Evolutionary conservation across 2,329 filamentous ascomycete species (phyloP).

Genomic region (Paracamarosporium sp.): DNA sequence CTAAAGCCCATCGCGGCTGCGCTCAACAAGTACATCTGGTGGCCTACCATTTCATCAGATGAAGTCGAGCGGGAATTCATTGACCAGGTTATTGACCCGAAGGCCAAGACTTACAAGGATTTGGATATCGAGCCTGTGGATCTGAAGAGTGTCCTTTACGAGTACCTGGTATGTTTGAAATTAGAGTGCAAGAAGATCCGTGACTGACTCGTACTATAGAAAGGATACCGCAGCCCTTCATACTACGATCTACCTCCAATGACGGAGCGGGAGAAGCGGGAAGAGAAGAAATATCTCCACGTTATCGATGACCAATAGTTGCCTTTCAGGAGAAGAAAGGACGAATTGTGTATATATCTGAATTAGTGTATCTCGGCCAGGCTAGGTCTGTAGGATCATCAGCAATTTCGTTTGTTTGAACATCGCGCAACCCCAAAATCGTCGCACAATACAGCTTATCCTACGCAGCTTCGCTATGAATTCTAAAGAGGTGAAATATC

Average conservation of each 20-base stretch:
- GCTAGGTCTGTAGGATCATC: slow-evolving; percentile 32
- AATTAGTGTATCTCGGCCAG: slow-evolving; percentile 23
- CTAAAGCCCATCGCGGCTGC: slow-evolving; percentile 77
- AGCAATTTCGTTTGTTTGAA: slow-evolving; percentile 8
- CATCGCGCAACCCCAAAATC: neutral
- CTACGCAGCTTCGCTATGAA: neutral
- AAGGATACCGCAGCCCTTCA: slow-evolving; percentile 86
- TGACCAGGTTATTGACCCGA: slow-evolving; percentile 88
- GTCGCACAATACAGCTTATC: neutral
- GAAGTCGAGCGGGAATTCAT: slow-evolving; percentile 92
- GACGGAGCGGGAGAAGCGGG: slow-evolving; percentile 90
- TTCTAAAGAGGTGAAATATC: no score
- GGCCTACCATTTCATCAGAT: slow-evolving; percentile 81
- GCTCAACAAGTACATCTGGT: slow-evolving; percentile 87
- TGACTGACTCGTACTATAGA: slow-evolving; percentile 57
- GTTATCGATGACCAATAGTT: slow-evolving; percentile 60
- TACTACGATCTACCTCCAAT: slow-evolving; percentile 94
- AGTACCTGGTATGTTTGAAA: slow-evolving; percentile 78
- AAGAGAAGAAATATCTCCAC: slow-evolving; percentile 97
- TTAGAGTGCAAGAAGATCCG: neutral
- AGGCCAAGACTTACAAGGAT: slow-evolving; percentile 94
- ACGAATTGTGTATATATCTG: slow-evolving; percentile 36
- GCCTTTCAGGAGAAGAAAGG: slow-evolving; percentile 1
- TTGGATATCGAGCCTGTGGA: slow-evolving; percentile 89
- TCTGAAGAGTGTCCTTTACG: slow-evolving; percentile 84